Evolutionary conservation across 495 filamentous ascomycete species (phyloP).

Genomic region (Cairneyella variabilis): DNA sequence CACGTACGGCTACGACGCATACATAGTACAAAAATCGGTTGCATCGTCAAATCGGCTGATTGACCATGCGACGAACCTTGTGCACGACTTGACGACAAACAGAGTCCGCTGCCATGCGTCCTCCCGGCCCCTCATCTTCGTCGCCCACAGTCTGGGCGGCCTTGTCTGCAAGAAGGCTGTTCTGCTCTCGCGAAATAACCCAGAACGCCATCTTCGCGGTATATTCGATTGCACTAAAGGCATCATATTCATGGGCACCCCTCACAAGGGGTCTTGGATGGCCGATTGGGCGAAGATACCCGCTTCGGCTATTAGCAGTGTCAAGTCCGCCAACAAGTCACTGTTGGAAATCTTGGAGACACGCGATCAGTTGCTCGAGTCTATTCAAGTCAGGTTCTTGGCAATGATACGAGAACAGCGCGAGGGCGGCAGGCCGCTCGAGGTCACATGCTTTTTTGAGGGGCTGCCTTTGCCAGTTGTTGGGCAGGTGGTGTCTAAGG

Average conservation of each 20-base stretch:
- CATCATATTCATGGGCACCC: slow-evolving; percentile 19
- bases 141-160: slow-evolving; percentile 51
- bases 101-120: slow-evolving; percentile 2
- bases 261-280: slow-evolving; percentile 10
- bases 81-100: slow-evolving; percentile 23
- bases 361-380: slow-evolving; percentile 22
- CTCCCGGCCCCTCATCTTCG: slow-evolving; percentile 38
- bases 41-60: slow-evolving; percentile 23
- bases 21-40: slow-evolving; percentile 20
- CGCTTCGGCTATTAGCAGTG: slow-evolving; percentile 18
- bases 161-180: slow-evolving; percentile 41
- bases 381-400: slow-evolving; percentile 24
- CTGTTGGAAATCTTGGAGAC: slow-evolving; percentile 18
- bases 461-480: slow-evolving; percentile 9
- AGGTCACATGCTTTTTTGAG: slow-evolving; percentile 29
- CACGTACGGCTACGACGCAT: slow-evolving; percentile 32
- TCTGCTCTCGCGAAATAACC: slow-evolving; percentile 12
- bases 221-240: slow-evolving; percentile 8
- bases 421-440: slow-evolving; percentile 12
- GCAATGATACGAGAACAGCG: slow-evolving; percentile 9
- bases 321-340: slow-evolving; percentile 23
- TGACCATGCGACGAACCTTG: slow-evolving; percentile 28
- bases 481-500: slow-evolving; percentile 16
- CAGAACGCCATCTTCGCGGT: slow-evolving; percentile 12
- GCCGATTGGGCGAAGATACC: slow-evolving; percentile 19